Evolutionary conservation across 306 rosid genomes (phyloP).

Genomic region (Vigna radiata): DNA sequence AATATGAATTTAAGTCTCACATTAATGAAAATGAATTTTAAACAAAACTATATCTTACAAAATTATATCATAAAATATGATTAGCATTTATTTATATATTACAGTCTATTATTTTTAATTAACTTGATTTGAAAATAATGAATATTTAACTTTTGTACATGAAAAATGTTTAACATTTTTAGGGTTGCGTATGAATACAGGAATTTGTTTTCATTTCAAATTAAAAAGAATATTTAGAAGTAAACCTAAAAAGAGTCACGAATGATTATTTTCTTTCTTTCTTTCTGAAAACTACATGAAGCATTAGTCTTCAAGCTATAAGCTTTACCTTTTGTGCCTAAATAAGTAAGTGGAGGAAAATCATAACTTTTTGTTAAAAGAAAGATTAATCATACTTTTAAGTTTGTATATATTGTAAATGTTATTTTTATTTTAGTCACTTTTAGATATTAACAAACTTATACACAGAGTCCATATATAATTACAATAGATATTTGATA

Average conservation of each 20-base stretch:
- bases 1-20: too few species aligned
- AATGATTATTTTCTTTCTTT: too few species aligned
- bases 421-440: not conserved
- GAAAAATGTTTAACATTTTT: not conserved
- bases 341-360: not conserved
- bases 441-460: not conserved
- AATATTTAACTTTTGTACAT: not conserved
- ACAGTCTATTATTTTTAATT: too few species aligned
- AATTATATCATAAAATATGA: too few species aligned
- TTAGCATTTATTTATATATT: too few species aligned
- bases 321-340: not conserved
- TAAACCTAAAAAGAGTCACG: not conserved
- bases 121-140: too few species aligned
- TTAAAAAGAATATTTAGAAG: not conserved
- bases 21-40: too few species aligned
- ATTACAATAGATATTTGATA: not conserved
- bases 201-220: not conserved
- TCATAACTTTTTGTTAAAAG: not conserved
- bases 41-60: too few species aligned
- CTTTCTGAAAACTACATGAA: too few species aligned
- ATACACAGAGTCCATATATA: not conserved
- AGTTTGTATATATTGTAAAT: not conserved
- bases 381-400: not conserved
- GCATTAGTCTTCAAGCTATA: not conserved
- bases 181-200: not conserved